Percentiles rank a stretch among this genome's conserved stretches.
These are phyloP conservation scores for Stipa capillata DNA, from an alignment of 176 grass and related monocot genomes.

Conservation along the genomic window DNA sequence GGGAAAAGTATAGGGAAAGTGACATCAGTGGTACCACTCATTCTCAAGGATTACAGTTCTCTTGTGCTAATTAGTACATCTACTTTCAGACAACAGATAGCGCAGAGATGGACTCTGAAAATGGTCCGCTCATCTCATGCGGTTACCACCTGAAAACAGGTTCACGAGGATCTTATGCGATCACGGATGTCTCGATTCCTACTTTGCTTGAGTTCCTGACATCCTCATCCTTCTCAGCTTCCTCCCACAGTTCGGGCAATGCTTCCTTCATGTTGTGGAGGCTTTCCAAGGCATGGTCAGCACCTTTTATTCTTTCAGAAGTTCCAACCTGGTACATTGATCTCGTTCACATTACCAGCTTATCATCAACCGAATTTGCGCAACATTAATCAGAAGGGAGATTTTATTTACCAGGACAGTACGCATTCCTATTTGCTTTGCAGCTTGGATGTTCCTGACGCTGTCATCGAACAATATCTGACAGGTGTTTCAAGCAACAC, in stretches of 20 bases:
- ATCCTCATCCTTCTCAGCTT: slow-evolving; percentile 62
- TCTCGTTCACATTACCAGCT: not conserved
- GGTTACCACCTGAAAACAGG: not conserved
- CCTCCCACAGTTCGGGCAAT: slow-evolving; percentile 74
- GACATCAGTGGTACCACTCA: not conserved
- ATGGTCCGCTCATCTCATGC: not conserved
- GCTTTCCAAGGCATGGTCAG: slow-evolving; percentile 78
- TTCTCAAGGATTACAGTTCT: not conserved
- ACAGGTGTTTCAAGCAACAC: slow-evolving; percentile 1
- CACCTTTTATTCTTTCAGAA: slow-evolving; percentile 60
- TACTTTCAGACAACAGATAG: not conserved
- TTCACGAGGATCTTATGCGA: slow-evolving; percentile 23
- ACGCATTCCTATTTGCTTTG: slow-evolving; percentile 53
- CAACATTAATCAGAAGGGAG: not conserved
- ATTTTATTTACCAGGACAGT: slow-evolving; percentile 48
- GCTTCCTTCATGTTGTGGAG: slow-evolving; percentile 88
- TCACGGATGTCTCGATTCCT: slow-evolving; percentile 64
- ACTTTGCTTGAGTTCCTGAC: slow-evolving; percentile 59
- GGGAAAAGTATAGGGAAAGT: not conserved
- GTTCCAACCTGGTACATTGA: slow-evolving; percentile 55
- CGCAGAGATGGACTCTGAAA: not conserved
- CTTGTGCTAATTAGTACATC: slow-evolving; percentile 2
- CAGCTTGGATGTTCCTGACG: slow-evolving; percentile 67
- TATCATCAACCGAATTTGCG: not conserved
- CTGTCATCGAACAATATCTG: slow-evolving; percentile 93